Evolutionary conservation across 2,329 filamentous ascomycete species (phyloP).

Genomic region (Cladosporium sp.): DNA sequence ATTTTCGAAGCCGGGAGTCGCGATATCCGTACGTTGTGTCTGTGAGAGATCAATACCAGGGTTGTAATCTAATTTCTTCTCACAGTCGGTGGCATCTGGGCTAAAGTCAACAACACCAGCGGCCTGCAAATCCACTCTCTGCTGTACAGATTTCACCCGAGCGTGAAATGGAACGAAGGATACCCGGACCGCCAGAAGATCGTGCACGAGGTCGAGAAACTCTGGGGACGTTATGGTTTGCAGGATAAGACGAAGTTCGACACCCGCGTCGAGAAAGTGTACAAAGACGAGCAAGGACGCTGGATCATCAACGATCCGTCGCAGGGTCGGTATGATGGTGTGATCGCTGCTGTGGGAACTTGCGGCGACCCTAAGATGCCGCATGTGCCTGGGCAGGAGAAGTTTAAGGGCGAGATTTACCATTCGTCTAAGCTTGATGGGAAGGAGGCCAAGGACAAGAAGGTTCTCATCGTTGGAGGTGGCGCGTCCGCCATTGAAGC

Average conservation of each 20-base stretch:
- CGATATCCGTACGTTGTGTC: constrained; percentile 50
- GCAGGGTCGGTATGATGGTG: constrained; percentile 70
- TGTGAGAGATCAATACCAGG: too few relatives aligned
- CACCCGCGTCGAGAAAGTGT: constrained; percentile 64
- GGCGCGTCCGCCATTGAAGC: constrained; percentile 80
- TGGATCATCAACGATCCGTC: constrained; percentile 75
- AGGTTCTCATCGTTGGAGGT: constrained; percentile 70
- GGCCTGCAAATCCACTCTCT: constrained; percentile 78
- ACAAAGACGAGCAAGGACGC: constrained; percentile 61
- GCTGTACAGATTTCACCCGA: constrained; percentile 86
- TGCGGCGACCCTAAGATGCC: constrained; percentile 76
- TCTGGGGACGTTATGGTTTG: constrained; percentile 74
- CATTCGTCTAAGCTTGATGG: constrained; percentile 75
- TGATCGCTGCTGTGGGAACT: constrained; percentile 74
- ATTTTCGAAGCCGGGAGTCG: constrained; percentile 71
- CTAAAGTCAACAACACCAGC: constrained; percentile 62
- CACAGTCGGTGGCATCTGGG: constrained; percentile 27
- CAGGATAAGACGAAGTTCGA: constrained; percentile 69
- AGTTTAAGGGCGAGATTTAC: constrained; percentile 67
- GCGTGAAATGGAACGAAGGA: constrained; percentile 67
- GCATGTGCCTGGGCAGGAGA: constrained; percentile 54
- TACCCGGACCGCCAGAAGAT: constrained; percentile 77
- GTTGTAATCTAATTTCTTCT: constrained; percentile 44
- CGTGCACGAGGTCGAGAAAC: constrained; percentile 62
- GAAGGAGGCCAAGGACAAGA: constrained; percentile 68